phyloP scores from a whole-genome alignment of 1,139 yeast species.

The Geotrichum macrosporum region DNA sequence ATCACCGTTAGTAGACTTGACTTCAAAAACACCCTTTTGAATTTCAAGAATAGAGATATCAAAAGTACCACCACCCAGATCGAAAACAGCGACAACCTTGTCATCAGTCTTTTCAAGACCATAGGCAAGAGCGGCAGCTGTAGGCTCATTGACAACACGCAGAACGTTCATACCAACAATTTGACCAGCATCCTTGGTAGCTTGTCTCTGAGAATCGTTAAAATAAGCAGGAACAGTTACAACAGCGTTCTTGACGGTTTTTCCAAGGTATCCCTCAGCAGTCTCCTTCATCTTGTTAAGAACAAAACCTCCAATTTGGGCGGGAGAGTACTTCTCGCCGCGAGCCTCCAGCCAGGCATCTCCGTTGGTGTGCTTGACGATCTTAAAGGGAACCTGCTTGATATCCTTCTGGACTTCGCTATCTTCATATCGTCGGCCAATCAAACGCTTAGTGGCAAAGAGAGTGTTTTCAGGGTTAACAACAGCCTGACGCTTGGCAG shows the following conservation, averaged over 20 bases:
- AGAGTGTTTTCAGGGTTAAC: constrained; percentile 97
- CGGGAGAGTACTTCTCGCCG: constrained; percentile 86
- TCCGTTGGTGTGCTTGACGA: constrained; percentile 92
- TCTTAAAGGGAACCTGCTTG: constrained; percentile 95
- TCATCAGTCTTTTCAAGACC: constrained; percentile 82
- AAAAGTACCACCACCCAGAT: constrained; percentile 87
- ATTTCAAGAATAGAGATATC: constrained; percentile 81
- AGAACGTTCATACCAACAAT: constrained; percentile 93
- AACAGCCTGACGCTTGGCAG: constrained; percentile 99
- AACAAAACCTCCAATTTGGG: constrained; percentile 95
- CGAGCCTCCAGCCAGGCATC: constrained; percentile 99
- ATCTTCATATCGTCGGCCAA: constrained; percentile 97
- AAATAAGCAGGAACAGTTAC: constrained; percentile 98
- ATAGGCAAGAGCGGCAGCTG: constrained; percentile 98
- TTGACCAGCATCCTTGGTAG: constrained; percentile 98
- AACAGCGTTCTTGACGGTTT: constrained; percentile 82
- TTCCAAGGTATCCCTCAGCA: constrained; percentile 88
- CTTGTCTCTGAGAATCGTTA: constrained; percentile 98
- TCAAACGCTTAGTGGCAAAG: constrained; percentile 96
- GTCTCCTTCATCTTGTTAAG: constrained; percentile 97
- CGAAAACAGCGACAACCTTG: constrained; percentile 77
- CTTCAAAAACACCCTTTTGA: constrained; percentile 85
- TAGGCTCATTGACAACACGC: constrained; percentile 98
- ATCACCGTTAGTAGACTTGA: constrained; percentile 84
- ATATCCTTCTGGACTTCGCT: constrained; percentile 94